A percentile compares a stretch with the other conserved stretches of the same genome.
Conservation (phyloP, 371 early-diverging fungal species). For the Fennellomyces sp. region DNA sequence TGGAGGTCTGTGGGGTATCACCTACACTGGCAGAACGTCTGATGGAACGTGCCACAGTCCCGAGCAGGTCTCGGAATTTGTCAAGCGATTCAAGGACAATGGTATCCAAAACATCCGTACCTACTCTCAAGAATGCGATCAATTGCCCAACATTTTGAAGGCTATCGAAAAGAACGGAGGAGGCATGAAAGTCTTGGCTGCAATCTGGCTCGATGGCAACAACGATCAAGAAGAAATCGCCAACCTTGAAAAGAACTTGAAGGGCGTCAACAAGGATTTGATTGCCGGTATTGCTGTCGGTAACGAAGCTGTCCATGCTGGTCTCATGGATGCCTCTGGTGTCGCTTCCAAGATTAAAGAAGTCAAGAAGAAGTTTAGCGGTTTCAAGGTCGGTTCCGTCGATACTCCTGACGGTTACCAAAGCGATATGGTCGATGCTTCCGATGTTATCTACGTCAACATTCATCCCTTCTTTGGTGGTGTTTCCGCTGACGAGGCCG, state of each 20-base stretch:
- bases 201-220: constrained; percentile 41
- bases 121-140: constrained; percentile 50
- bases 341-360: constrained; percentile 38
- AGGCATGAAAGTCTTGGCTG: constrained; percentile 44
- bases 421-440: constrained; percentile 36
- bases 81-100: constrained; percentile 34
- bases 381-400: constrained; percentile 54
- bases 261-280: constrained; percentile 11
- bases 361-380: constrained; percentile 42
- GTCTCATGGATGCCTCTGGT: constrained; percentile 15
- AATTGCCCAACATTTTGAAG: constrained; percentile 33
- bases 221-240: constrained; percentile 33
- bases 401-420: constrained; percentile 39
- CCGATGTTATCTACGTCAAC: constrained; percentile 54
- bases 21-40: constrained; percentile 30
- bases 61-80: constrained; percentile 17
- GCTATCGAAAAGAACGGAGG: constrained; percentile 31
- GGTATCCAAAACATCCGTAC: constrained; percentile 44
- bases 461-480: constrained; percentile 62
- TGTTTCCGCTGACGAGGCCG: constrained; percentile 31
- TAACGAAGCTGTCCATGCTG: constrained; percentile 39
- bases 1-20: constrained; percentile 23
- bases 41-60: constrained; percentile 38
- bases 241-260: constrained; percentile 15
- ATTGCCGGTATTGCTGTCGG: constrained; percentile 46